A percentile compares a stretch with the other conserved stretches of the same genome.
These are phyloP conservation scores for Diaporthe citri DNA, from an alignment of 2,329 filamentous ascomycete genomes.

Conservation along the genomic window DNA sequence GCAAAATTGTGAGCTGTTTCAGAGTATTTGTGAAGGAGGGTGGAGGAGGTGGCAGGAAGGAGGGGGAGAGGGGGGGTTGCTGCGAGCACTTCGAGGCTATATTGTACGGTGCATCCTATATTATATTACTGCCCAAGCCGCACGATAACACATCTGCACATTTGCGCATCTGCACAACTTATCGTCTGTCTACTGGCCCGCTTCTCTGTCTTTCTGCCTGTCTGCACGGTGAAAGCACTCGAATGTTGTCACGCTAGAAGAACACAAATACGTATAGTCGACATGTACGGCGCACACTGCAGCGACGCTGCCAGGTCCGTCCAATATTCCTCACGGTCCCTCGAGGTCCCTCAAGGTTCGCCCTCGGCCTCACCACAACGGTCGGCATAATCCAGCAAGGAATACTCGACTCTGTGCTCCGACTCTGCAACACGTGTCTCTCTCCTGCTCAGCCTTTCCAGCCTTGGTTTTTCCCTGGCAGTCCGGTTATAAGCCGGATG, in stretches of 20 bases:
- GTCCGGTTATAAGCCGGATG: neutral
- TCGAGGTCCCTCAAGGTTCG: neutral
- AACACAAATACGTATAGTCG: too few relatives aligned
- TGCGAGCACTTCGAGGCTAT: slow-evolving; percentile 21
- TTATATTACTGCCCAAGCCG: slow-evolving; percentile 18
- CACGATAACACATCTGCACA: neutral
- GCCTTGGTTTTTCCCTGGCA: neutral
- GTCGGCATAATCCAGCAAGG: slow-evolving; percentile 11
- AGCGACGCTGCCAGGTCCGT: neutral
- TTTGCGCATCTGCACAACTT: slow-evolving; percentile 1
- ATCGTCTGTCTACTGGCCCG: neutral
- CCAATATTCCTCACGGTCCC: too few relatives aligned
- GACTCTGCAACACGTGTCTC: slow-evolving; percentile 18
- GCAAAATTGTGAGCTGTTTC: slow-evolving; percentile 35
- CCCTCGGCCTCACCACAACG: neutral
- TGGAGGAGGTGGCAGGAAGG: neutral
- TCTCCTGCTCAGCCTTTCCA: neutral
- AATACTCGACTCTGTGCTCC: neutral
- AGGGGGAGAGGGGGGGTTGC: neutral
- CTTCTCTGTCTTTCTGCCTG: neutral
- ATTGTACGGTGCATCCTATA: neutral
- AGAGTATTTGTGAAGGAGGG: slow-evolving; percentile 30
- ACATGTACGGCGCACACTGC: neutral
- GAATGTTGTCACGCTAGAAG: neutral
- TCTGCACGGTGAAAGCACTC: neutral